Percentiles rank a stretch among this genome's conserved stretches.
Conservation (phyloP, 1,284 basidiomycete species). For the Ganoderma leucocontextum region DNA sequence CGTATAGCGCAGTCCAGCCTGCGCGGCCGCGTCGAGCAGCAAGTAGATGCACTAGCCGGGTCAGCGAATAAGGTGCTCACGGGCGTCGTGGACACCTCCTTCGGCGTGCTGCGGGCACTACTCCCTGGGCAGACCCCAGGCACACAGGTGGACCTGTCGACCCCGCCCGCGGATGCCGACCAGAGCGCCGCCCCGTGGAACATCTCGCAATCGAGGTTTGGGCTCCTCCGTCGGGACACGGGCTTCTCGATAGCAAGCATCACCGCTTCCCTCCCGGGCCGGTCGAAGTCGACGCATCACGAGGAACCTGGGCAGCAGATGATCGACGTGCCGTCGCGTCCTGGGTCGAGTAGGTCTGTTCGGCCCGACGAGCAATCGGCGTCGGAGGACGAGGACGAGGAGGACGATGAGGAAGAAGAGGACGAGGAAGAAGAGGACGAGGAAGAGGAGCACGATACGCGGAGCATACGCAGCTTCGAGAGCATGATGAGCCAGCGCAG, state of each 20-base stretch:
- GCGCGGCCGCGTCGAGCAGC: slow-evolving; percentile 82
- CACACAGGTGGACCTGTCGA: slow-evolving; percentile 39
- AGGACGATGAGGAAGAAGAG: slow-evolving; percentile 44
- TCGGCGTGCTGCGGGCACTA: slow-evolving; percentile 82
- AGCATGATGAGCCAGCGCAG: slow-evolving; percentile 74
- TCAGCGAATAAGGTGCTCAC: slow-evolving; percentile 87
- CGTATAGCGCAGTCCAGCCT: slow-evolving; percentile 55
- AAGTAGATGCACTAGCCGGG: slow-evolving; percentile 83
- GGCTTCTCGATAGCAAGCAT: slow-evolving; percentile 85
- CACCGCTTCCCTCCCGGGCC: slow-evolving; percentile 66
- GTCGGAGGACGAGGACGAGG: slow-evolving; percentile 43
- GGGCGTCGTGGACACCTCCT: slow-evolving; percentile 86
- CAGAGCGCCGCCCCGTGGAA: slow-evolving; percentile 43
- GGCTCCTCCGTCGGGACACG: slow-evolving; percentile 72
- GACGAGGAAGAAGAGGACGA: slow-evolving; percentile 49
- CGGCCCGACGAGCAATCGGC: slow-evolving; percentile 42
- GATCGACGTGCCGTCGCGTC: slow-evolving; percentile 65
- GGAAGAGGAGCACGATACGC: slow-evolving; percentile 56
- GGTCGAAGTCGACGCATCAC: slow-evolving; percentile 39
- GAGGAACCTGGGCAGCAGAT: slow-evolving; percentile 74
- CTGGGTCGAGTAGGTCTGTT: slow-evolving; percentile 58
- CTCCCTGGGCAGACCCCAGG: slow-evolving; percentile 45
- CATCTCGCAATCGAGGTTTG: slow-evolving; percentile 58
- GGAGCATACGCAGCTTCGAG: slow-evolving; percentile 84
- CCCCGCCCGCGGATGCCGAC: slow-evolving; percentile 33